Percentiles rank a stretch among this genome's conserved stretches.
Conservation (phyloP, 2,329 filamentous ascomycete genomes). For the Chrysosporium queenslandicum region DNA sequence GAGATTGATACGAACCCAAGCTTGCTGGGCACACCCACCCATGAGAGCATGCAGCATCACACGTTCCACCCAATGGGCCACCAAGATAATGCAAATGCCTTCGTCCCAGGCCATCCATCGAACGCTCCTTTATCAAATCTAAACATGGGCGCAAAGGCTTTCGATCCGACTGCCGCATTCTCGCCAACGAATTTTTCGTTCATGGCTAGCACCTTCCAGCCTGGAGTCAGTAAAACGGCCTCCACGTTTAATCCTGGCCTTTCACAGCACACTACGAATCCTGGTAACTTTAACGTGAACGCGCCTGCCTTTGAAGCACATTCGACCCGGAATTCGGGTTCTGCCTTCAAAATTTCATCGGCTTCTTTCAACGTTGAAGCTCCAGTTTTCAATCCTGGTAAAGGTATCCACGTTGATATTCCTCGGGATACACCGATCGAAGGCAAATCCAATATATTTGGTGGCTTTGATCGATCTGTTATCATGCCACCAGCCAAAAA, state of each 20-base stretch:
- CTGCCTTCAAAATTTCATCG: constrained; percentile 55
- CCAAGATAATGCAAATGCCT: constrained; percentile 22
- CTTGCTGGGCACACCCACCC: constrained; percentile 46
- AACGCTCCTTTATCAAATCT: constrained; percentile 65
- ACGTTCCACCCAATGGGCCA: neutral
- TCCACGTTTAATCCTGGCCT: constrained; percentile 25
- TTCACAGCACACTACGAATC: constrained; percentile 24
- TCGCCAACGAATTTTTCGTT: constrained; percentile 41
- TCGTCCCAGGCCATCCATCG: constrained; percentile 50
- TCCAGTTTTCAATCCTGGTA: constrained; percentile 60
- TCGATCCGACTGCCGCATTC: constrained; percentile 49
- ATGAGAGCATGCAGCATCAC: constrained; percentile 10
- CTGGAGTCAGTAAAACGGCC: constrained; percentile 22
- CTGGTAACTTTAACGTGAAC: constrained; percentile 55
- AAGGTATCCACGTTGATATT: constrained; percentile 23
- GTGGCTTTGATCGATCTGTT: constrained; percentile 55
- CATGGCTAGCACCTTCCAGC: constrained; percentile 36
- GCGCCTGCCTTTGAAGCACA: constrained; percentile 61
- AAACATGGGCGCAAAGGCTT: constrained; percentile 82
- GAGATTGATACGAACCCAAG: constrained; percentile 67
- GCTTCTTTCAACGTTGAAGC: constrained; percentile 66
- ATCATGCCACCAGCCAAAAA: constrained; percentile 57
- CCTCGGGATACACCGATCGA: constrained; percentile 5
- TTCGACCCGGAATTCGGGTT: constrained; percentile 17
- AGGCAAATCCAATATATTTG: constrained; percentile 49